Evolutionary conservation across 768 basidiomycete genomes (phyloP), one percentile per base, ranked within the genome.

Genomic region (Hortiboletus campestris): DNA sequence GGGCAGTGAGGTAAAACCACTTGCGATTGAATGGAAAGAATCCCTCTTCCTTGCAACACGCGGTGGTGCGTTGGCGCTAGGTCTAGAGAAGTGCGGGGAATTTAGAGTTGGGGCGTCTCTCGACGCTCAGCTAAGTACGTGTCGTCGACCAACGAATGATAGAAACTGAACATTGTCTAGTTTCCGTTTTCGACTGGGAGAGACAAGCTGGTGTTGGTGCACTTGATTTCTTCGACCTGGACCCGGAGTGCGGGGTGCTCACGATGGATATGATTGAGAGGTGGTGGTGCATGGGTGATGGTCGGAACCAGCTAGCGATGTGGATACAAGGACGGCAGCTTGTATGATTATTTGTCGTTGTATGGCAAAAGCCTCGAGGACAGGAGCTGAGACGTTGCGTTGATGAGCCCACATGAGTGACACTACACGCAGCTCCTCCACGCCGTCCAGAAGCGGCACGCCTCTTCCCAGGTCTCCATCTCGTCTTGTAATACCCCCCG

Each of bases 251-350:
- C n/a, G 36, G 48, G 53, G 51, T 46, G 31, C 50, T 79, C 50
- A 72, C 71, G 8, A 64, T 75, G 41, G 87, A 86, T 48, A 74
- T 82, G 72, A 60, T 94, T 22, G 94, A 95, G 70, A 91, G 88
- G 66, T 94, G 94, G 94, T 95, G 91, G 91, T 90, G 89, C 62
- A 67, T 88, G 40, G 93, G 93, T 0, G 85, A 90, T 64, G 64
- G 64, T 6, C 77, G 80, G 48, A 94, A 94, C 71, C 79, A 90
- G 19, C 63, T 55, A 2, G 75, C 72, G 4, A 78, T 93, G 70
- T 96, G 91, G 89, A 79, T 94, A 4, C 90, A 91, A 69, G 91
- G 92, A 13, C 61, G 34, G 31, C 58, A n/a, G 38, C 51, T 67
- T 6, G 20, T 45, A 11, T 63, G 41, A 56, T 11, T 63, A 25